Evolutionary conservation across 2,329 filamentous ascomycete genomes (phyloP).

Genomic region (Aspergillus quadrilineatus): DNA sequence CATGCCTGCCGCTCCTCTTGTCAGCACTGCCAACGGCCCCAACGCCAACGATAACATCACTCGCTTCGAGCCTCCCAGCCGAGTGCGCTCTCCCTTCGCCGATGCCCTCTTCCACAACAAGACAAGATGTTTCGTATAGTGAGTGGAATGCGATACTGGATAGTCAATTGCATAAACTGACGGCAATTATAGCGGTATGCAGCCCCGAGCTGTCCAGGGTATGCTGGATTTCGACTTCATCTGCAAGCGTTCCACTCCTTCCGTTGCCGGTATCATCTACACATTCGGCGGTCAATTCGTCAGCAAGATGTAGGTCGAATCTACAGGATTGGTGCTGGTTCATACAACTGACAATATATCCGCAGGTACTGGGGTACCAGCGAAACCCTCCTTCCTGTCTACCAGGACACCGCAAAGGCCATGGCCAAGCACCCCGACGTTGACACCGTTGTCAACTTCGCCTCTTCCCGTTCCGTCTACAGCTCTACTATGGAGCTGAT

Average conservation of each 20-base stretch:
- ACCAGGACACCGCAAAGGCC: constrained; percentile 90
- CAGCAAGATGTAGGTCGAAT: constrained; percentile 79
- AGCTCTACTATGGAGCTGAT: constrained; percentile 98
- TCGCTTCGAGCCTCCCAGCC: constrained; percentile 89
- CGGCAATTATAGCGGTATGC: constrained; percentile 66
- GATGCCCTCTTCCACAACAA: constrained; percentile 98
- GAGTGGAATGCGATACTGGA: constrained; percentile 38
- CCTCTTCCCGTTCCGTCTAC: constrained; percentile 97
- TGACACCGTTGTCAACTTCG: constrained; percentile 98
- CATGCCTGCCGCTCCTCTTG: constrained; percentile 57
- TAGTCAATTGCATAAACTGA: constrained; percentile 14
- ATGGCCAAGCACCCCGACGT: constrained; percentile 96
- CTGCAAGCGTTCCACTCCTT: constrained; percentile 96
- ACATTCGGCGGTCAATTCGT: constrained; percentile 99
- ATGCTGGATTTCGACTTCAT: constrained; percentile 99
- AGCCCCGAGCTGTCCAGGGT: constrained; percentile 87
- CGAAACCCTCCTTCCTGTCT: constrained; percentile 97
- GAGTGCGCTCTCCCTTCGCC: constrained; percentile 82
- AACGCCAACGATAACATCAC: constrained; percentile 98
- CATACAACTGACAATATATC: constrained; percentile 8
- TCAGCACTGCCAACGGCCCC: constrained; percentile 52
- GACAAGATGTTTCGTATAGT: constrained; percentile 99
- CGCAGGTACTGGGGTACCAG: constrained; percentile 94
- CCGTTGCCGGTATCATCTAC: constrained; percentile 99
- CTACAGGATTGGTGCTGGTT: background rate